phyloP scores from a whole-genome alignment of 345 rosid species.

The Eucalyptus microcorys region DNA sequence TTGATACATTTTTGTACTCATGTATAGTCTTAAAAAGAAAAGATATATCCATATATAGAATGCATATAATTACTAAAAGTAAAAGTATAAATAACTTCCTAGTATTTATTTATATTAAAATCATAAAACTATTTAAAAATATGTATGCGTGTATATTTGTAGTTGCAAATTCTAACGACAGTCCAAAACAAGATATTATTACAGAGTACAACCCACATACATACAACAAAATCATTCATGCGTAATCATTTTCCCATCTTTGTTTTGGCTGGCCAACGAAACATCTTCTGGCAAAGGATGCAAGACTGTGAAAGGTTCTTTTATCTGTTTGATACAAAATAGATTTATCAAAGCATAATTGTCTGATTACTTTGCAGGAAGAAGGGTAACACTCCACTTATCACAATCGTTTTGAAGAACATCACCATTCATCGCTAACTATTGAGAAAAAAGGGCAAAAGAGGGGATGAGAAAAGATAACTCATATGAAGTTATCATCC shows the following conservation, averaged over 20 bases:
- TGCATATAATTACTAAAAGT: background rate
- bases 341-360: background rate
- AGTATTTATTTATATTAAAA: too few relatives aligned
- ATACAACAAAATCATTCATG: background rate
- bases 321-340: background rate
- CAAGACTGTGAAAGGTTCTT: background rate
- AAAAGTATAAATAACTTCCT: background rate
- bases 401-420: background rate
- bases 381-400: background rate
- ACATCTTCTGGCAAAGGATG: background rate
- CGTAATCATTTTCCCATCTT: background rate
- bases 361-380: background rate
- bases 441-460: background rate
- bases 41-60: background rate
- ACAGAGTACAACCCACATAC: background rate
- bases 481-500: constrained; percentile 4
- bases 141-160: background rate
- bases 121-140: too few relatives aligned
- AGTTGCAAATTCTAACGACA: background rate
- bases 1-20: background rate
- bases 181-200: background rate
- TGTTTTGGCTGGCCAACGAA: background rate
- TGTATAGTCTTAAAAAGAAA: background rate
- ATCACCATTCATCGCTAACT: background rate
- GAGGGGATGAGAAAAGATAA: background rate